Evolutionary conservation across 768 basidiomycete species (phyloP), one percentile per base, ranked within the genome.

Genomic region (Pisolithus albus): DNA sequence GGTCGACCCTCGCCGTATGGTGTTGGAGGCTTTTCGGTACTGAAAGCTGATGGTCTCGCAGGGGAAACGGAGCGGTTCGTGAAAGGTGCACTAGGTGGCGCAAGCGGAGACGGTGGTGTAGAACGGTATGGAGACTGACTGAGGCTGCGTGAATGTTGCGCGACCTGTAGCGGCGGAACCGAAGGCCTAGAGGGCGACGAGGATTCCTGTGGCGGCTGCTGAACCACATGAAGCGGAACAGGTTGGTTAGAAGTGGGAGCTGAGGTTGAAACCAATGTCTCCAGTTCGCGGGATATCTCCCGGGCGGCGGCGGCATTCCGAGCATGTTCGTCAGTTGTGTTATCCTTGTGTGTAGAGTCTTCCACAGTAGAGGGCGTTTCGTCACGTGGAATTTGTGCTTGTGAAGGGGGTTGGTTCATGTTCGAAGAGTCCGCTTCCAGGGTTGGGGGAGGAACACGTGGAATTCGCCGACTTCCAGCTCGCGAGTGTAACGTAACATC

Each of bases 231-330:
- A 36, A 40, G 52, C 1, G 64, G 59, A 16, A 44, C 43, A 48
- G 59, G 60, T 16, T 54, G 56, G 24, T 50, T 56, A 19, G 52
- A 38, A 3, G 56, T 55, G 13, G 53, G 51, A 46, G 62, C 60
- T 1, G 73, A 62, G 50, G 56, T 66, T 54, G 73, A 76, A 51
- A 70, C 73, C 16, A 87, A 65, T 18, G 79, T 72, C 51, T 85
- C 82, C 46, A 87, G 58, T 60, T 86, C 87, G 11, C 79, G 75
- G 11, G 77, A 77, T 1, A 89, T 74, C 62, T 85, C 85, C 16
- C 80, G 75, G 5, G 84, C 84, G 24, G 82, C 85, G 16, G 85
- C 86, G 1, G 78, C 80, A 56, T 83, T 80, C 26, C 79, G 72
- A n/a, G 71, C 72, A 3, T 64, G 69, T 56, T 84, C 83, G 10